Percentiles rank a stretch among this genome's conserved stretches.
Evolutionary conservation across 495 filamentous ascomycete genomes (phyloP).

Genomic region (Geopyxis carbonaria): DNA sequence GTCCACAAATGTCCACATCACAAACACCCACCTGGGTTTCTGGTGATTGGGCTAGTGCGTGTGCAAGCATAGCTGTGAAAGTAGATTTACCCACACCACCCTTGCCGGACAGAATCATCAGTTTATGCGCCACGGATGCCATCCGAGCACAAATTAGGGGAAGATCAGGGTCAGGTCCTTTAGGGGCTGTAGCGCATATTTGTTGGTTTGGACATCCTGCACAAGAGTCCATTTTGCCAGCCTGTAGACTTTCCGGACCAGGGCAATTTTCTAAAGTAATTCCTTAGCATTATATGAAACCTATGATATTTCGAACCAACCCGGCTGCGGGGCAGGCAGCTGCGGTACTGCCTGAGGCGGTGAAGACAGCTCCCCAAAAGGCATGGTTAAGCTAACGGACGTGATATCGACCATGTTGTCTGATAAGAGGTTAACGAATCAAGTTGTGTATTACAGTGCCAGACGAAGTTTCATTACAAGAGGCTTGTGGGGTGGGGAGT

Average conservation of each 20-base stretch:
- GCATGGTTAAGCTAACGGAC: too few relatives aligned
- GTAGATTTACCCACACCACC: conserved; percentile 94
- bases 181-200: conserved; percentile 86
- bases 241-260: conserved; percentile 72
- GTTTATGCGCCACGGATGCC: conserved; percentile 67
- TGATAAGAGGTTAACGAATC: too few relatives aligned
- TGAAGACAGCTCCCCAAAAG: too few relatives aligned
- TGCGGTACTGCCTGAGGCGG: too few relatives aligned
- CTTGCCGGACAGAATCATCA: conserved; percentile 80
- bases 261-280: conserved; percentile 93
- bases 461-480: too few relatives aligned
- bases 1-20: conserved; percentile 94
- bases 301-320: too few relatives aligned
- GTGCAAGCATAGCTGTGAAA: conserved; percentile 68
- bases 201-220: conserved; percentile 87
- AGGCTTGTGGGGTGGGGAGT: too few relatives aligned
- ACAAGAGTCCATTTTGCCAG: conserved; percentile 75
- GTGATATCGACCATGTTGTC: too few relatives aligned
- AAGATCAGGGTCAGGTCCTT: conserved; percentile 90
- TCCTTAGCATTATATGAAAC: too few relatives aligned
- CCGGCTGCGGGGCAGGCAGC: too few relatives aligned
- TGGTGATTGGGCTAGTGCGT: conserved; percentile 66
- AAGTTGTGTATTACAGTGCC: too few relatives aligned
- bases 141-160: conserved; percentile 71
- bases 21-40: conserved; percentile 70